Conservation (phyloP, 768 basidiomycete genomes). For the Auricularia sp. region DNA sequence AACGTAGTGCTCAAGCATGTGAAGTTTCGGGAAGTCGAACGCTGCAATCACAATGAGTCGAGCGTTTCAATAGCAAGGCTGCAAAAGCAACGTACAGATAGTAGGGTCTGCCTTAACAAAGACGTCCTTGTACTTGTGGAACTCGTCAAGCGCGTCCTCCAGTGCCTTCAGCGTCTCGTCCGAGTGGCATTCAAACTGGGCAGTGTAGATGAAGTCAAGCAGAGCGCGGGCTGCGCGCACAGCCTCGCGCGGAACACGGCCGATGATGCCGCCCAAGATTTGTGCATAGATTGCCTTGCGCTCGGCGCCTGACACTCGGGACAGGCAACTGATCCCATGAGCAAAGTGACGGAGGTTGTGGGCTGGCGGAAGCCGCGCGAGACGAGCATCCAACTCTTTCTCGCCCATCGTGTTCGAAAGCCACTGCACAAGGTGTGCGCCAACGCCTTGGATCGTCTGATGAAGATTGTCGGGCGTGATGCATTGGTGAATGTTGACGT, state of each 20-base stretch:
- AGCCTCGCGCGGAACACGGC: conserved; percentile 19
- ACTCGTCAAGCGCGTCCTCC: conserved; percentile 17
- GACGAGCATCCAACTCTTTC: no score
- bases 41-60: background rate
- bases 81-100: conserved; percentile 6
- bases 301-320: no score
- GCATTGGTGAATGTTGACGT: no score
- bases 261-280: background rate
- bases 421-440: no score
- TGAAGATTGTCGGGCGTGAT: no score
- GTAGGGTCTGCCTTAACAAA: conserved; percentile 26
- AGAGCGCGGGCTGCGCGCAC: conserved; percentile 17
- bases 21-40: conserved; percentile 36
- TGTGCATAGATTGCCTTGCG: conserved; percentile 5
- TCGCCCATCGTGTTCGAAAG: no score
- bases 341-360: no score
- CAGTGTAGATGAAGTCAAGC: conserved; percentile 30
- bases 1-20: conserved; percentile 27
- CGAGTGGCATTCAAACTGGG: conserved; percentile 25
- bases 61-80: conserved; percentile 21
- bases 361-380: no score
- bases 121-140: conserved; percentile 28
- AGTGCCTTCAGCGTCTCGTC: conserved; percentile 19
- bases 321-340: no score
- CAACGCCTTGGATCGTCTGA: no score